Evolutionary conservation across 371 early-diverging fungal genomes (phyloP).

Genomic region (Dichotomocladium elegans): DNA sequence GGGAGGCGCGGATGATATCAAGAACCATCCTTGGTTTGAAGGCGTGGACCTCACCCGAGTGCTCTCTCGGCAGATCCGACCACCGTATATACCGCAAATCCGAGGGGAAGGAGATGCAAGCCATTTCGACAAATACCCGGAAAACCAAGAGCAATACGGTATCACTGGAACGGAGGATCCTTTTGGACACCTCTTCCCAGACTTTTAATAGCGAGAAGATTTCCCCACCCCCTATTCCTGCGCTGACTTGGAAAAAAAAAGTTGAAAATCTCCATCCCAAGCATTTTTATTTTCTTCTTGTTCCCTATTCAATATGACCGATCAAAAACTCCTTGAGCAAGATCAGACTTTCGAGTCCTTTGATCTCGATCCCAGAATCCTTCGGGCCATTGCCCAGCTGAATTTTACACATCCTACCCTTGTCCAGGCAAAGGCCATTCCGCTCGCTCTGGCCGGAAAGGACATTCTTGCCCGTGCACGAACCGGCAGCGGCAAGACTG

Average conservation of each 20-base stretch:
- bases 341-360: slow-evolving; percentile 52
- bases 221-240: background rate
- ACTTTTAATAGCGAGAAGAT: slow-evolving; percentile 19
- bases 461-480: slow-evolving; percentile 97
- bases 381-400: slow-evolving; percentile 80
- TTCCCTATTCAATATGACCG: slow-evolving; percentile 11
- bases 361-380: slow-evolving; percentile 83
- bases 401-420: slow-evolving; percentile 85
- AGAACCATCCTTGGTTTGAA: slow-evolving; percentile 92
- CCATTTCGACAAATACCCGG: slow-evolving; percentile 92
- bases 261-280: background rate
- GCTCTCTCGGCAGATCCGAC: slow-evolving; percentile 68
- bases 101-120: slow-evolving; percentile 88
- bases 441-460: slow-evolving; percentile 92
- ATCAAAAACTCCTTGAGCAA: slow-evolving; percentile 15
- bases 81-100: slow-evolving; percentile 89
- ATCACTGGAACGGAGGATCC: slow-evolving; percentile 12
- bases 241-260: background rate
- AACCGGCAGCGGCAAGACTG: slow-evolving; percentile 99
- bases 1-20: slow-evolving; percentile 88
- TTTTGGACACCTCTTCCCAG: slow-evolving; percentile 23
- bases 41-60: slow-evolving; percentile 90
- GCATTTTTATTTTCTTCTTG: background rate
- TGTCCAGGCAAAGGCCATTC: slow-evolving; percentile 93
- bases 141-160: slow-evolving; percentile 66